Base-by-base conservation (phyloP, 1,284 basidiomycete species). In the Fistulinella staudtii region DNA sequence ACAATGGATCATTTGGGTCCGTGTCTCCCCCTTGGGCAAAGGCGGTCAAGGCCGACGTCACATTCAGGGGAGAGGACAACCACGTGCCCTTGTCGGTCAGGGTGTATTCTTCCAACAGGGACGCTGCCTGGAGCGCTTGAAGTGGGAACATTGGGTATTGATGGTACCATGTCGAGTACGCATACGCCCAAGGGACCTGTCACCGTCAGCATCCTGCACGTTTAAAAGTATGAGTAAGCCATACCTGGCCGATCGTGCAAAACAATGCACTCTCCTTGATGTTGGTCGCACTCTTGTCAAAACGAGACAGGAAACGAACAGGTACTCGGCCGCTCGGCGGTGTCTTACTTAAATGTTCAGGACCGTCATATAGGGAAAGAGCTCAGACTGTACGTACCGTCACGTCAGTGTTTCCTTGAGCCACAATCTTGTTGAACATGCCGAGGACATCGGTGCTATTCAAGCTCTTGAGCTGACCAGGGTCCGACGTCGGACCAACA, bases 231-330 rank as follows among this genome's bases (percentile, higher is more conserved):
- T 20, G 10, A 8, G 20, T 29, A 8, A n/a, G n/a, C n/a, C 43
- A 1, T 29, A 75, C 74, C 60, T 77, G 74, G 10, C 75, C 74
- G 15, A 77, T 75, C 8, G 54, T 61, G 39, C 68, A 63, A 44
- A 76, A 77, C 14, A 77, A 43, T 38, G 65, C 53, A 23, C 70
- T 73, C 49, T 78, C 74, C 47, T 75, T 77, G 54, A 78, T 76
- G 50, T 77, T 76, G 0, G 75, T 77, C 7, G 76, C 76, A 37
- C 73, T 75, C 51, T 77, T 77, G 47, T 79, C 75, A 47, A 68
- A 78, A 3, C 74, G 70, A 3, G 72, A 73, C 13, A 77, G 66
- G 58, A 78, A 78, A 14, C 74, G 69, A n/a, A 68, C 68, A 3
- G 72, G 55, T 7, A 57, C 57, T 8, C 60, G 59, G 23, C 53